Evolutionary conservation across 2,329 filamentous ascomycete genomes (phyloP), one percentile per base, ranked within the genome.

Genomic region (Penicillium sclerotigenum): DNA sequence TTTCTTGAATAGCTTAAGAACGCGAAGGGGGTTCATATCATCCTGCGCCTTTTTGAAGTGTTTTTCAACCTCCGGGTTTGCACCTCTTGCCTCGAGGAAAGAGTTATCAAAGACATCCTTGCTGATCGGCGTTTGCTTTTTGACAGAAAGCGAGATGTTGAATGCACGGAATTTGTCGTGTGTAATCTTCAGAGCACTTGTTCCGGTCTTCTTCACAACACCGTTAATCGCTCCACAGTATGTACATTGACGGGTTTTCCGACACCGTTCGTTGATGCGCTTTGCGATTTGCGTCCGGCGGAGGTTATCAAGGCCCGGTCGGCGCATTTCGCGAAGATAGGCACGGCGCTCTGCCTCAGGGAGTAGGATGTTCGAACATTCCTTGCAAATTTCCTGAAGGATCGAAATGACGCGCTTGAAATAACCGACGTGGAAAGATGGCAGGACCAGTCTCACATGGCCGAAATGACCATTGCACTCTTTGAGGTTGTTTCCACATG

Each of bases 391-490:
- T 68, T 94, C 89, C 72, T 97, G 92, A 24, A 99, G 81, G 54
- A 96, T 92, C 42, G 87, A 87, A 70, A 96, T 93, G 61, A 94
- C 91, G 72, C 95, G 91, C 71, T 91, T 94, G 66, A 99, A 84
- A 71, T 97, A 99, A 36, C 94, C 94, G 62, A 97, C 91, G 71
- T 99, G 94, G 70, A 97, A 97, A 41, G 89, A 91, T 4, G 94
- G 94, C 49, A 99, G 80, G 1, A 93, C 90, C 14, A 99, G 83
- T 68, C 90, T 87, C 67, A 99, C 89, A 75, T 97, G 88, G 45
- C 94, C 94, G 69, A 97, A 99, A 74, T 99, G 94, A 13, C 94
- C 94, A 65, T 91, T 94, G 74, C 94, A 99, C 62, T 88, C 86
- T 66, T 91, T 84, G 29, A 97, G 80, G 16, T 86, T 83, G 69